Evolutionary conservation across 23 red algal species (phyloP).

Genomic region (Gracilariopsis chorda): DNA sequence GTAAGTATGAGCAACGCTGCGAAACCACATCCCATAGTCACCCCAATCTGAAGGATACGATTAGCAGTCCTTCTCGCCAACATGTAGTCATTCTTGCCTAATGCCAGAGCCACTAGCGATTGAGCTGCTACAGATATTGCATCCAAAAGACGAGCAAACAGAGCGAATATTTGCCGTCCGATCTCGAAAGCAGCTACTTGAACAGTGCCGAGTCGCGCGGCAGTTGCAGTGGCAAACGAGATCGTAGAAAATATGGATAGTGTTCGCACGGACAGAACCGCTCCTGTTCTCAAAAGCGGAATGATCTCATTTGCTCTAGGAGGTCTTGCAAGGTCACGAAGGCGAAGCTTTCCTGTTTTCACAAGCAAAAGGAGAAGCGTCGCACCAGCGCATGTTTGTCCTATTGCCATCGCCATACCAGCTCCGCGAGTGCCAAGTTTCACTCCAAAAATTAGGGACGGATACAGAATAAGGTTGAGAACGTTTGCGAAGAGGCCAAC

Average conservation of each 20-base stretch:
- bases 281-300: constrained; percentile 76
- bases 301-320: constrained; percentile 65
- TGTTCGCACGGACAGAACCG: constrained; percentile 82
- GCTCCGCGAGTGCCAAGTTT: constrained; percentile 83
- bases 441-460: constrained; percentile 84
- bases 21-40: constrained; percentile 73
- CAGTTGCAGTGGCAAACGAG: constrained; percentile 78
- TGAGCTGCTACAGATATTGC: constrained; percentile 90
- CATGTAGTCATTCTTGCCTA: constrained; percentile 60
- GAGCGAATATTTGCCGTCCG: constrained; percentile 77
- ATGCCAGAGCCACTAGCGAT: constrained; percentile 74
- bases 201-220: constrained; percentile 71
- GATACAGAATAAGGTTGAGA: constrained; percentile 86
- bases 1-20: constrained; percentile 54
- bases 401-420: constrained; percentile 79
- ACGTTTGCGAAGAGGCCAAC: constrained; percentile 76
- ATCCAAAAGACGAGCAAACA: constrained; percentile 82
- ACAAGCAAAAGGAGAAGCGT: constrained; percentile 69
- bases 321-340: constrained; percentile 34
- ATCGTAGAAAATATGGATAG: constrained; percentile 84
- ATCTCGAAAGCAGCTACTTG: constrained; percentile 87
- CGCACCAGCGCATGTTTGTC: constrained; percentile 64
- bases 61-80: constrained; percentile 53
- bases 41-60: constrained; percentile 75
- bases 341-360: constrained; percentile 45